Base-by-base conservation (phyloP, 2,329 filamentous ascomycete species). In the Colletotrichum horii region DNA sequence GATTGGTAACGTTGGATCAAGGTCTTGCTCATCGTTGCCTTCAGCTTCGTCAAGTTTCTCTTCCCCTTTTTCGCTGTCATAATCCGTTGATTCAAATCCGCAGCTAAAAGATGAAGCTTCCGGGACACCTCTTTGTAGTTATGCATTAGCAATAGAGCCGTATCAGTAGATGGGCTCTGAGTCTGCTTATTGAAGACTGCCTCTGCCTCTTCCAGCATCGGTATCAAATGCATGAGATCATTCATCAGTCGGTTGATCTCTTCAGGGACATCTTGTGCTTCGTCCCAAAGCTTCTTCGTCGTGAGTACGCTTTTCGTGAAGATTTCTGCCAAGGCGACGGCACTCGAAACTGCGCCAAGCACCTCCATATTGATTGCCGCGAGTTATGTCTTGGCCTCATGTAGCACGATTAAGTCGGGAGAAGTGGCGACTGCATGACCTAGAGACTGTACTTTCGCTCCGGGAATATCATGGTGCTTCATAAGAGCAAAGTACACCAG, bases 1-100 rank as follows among this genome's bases (percentile, higher is more conserved):
- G 1, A 2, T 1, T 3, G 19, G 2, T 22, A 52, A 4, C n/a
- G 11, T 1, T 22, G 43, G 0, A 52, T 22, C n/a, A 52, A 3
- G 0, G 43, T 22, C 43, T 52, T 52, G 0, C 43, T 52, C 43
- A 52, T 22, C 6, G 1, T 52, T 52, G 43, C 43, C 6, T 4
- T 52, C 43, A 52, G 43, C n/a, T 52, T 52, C 6, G 2, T 52
- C n/a, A 52, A 52, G 43, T 52, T 52, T 11, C 43, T 52, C n/a
- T 24, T 22, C 11, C 43, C 43, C 43, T 3, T 8, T 52, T 52
- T 52, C 43, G 43, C 43, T 52, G n/a, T 52, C 6, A 22, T n/a
- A 14, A 52, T 52, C n/a, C 43, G 43, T 4, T 22, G 43, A 14
- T 22, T 24, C 12, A 52, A 22, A 52, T 52, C 43, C 43, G n/a